These are phyloP conservation scores for Diaporthe capsici DNA, from an alignment of 2,329 filamentous ascomycete genomes.

Conservation along the genomic window DNA sequence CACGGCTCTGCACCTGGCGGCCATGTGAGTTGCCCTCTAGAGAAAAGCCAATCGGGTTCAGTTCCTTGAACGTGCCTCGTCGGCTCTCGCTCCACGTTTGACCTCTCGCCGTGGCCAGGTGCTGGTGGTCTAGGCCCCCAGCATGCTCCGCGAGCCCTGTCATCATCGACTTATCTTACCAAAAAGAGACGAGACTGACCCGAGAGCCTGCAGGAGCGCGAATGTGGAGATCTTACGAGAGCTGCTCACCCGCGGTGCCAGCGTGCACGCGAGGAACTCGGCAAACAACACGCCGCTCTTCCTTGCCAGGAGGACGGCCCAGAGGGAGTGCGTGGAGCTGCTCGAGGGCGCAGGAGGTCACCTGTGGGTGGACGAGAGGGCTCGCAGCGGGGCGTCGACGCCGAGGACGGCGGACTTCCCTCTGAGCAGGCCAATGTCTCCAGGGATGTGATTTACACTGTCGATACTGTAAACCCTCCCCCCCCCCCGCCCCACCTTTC, in stretches of 20 bases:
- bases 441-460: slow-evolving; percentile 27
- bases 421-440: slow-evolving; percentile 39
- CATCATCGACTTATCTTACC: no score
- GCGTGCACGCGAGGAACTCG: slow-evolving; percentile 75
- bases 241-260: slow-evolving; percentile 73
- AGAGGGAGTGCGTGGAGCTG: slow-evolving; percentile 66
- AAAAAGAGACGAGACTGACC: neutral
- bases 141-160: neutral
- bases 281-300: slow-evolving; percentile 77
- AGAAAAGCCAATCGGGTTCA: neutral
- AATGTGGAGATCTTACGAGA: slow-evolving; percentile 68
- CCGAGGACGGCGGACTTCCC: slow-evolving; percentile 32
- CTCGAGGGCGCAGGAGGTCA: slow-evolving; percentile 72
- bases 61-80: neutral
- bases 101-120: neutral
- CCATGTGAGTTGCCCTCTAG: slow-evolving; percentile 51
- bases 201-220: slow-evolving; percentile 53
- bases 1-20: slow-evolving; percentile 74
- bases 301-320: slow-evolving; percentile 71
- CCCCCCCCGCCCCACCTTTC: neutral
- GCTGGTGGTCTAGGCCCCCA: neutral
- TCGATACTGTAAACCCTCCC: neutral
- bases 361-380: slow-evolving; percentile 66
- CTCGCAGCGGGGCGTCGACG: slow-evolving; percentile 36
- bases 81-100: neutral